Conservation (phyloP, 2,329 filamentous ascomycete species). For the Colletotrichum viniferum region DNA sequence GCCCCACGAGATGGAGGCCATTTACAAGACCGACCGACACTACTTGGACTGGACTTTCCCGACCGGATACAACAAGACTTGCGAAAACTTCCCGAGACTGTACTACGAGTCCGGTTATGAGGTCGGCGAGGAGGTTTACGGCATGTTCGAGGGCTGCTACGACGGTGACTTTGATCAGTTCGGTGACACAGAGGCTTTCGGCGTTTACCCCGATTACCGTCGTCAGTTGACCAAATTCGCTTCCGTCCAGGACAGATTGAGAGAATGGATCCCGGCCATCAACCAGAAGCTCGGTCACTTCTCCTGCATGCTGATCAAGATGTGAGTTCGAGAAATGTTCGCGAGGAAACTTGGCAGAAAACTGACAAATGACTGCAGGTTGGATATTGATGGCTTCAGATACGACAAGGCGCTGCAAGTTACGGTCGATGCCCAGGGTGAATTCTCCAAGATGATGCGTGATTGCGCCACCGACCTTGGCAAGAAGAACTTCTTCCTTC, state of each 20-base stretch:
- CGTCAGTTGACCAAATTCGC: constrained; percentile 70
- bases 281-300: constrained; percentile 62
- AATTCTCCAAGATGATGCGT: constrained; percentile 62
- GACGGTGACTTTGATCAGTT: constrained; percentile 69
- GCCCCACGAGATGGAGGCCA: constrained; percentile 57
- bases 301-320: constrained; percentile 65
- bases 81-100: constrained; percentile 61
- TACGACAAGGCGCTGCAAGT: constrained; percentile 72
- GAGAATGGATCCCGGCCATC: constrained; percentile 66
- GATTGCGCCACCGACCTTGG: constrained; percentile 58
- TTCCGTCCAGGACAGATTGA: constrained; percentile 68
- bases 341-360: background rate
- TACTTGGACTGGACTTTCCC: constrained; percentile 64
- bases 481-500: constrained; percentile 68
- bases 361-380: constrained; percentile 4
- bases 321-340: constrained; percentile 19
- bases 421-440: constrained; percentile 64
- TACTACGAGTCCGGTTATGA: constrained; percentile 62
- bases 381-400: constrained; percentile 70
- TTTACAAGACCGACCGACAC: constrained; percentile 57
- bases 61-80: constrained; percentile 57
- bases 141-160: constrained; percentile 58
- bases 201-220: constrained; percentile 66
- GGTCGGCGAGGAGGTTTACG: constrained; percentile 49
- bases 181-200: constrained; percentile 67